Evolutionary conservation across 148 eudicot species (phyloP), one percentile per base, ranked within the genome.

Genomic region (Rheum nobile): DNA sequence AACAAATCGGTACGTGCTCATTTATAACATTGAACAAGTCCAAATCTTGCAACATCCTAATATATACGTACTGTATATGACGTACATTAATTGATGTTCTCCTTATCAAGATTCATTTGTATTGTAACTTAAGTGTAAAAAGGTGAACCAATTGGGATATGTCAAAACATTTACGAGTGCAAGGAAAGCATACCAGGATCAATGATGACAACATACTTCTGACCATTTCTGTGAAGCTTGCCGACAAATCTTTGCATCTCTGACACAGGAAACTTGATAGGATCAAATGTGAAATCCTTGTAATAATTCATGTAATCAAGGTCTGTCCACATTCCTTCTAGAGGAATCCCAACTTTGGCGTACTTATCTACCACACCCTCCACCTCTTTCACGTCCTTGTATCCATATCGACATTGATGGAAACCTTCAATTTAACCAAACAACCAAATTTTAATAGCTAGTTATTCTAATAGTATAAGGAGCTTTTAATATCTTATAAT

Each of bases 271-370:
- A 82, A 93, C 21, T 91, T 88, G 22, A 84, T 71, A 43, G 97
- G 97, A 74, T 92, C 96, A 32, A 92, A 80, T 14, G 90, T 92
- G 80, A 92, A 92, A 77, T 88, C 96, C 83, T 92, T 92, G 72
- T 71, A 92, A 29, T 72, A 92, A 55, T 92, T 92, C 97, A 92
- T 92, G 83, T 88, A 85, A 77, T 92, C 93, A 63, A 90, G 90
- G 74, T 92, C 97, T 38, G 96, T 83, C 97, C 96, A 92, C 80
- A 92, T 92, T 71, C 82, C 93, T 37, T 90, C 97, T 13, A 92
- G 78, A 1, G 96, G 97, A 37, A 92, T 90, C 68, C 75, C 46
- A 47, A 88, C 86, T 34, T 85, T 79, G 50, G 87, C 84, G 74
- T 90, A 92, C 35, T 80, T 75, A 41, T 87, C 85, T 24, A 90